phyloP scores from a whole-genome alignment of 306 rosid genomes.

The Cucumis melo region DNA sequence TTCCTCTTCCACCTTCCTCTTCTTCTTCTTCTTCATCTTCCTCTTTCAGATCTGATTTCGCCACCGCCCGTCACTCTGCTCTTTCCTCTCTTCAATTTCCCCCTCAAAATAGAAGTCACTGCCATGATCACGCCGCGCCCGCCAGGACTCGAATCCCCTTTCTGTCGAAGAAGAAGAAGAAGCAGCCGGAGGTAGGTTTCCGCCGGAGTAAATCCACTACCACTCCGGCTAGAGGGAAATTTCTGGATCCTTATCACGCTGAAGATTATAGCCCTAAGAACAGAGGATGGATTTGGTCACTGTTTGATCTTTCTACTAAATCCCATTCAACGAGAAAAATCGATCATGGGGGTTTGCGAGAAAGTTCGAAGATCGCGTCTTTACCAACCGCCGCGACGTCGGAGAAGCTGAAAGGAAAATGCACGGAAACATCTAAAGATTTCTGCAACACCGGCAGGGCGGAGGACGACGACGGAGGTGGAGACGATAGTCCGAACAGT shows the following conservation, averaged over 20 bases:
- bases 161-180: conserved; percentile 55
- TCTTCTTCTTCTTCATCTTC: conserved; percentile 64
- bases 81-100: conserved; percentile 9
- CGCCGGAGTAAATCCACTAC: conserved; percentile 77
- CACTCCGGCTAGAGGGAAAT: conserved; percentile 28
- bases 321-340: conserved; percentile 6
- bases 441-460: background rate
- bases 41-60: conserved; percentile 45
- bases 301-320: conserved; percentile 46
- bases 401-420: background rate
- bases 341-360: conserved; percentile 11
- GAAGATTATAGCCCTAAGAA: conserved; percentile 42
- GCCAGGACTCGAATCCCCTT: conserved; percentile 34
- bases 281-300: conserved; percentile 62
- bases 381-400: background rate
- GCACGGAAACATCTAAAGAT: background rate
- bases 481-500: conserved; percentile 7
- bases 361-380: conserved; percentile 7
- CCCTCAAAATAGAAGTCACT: background rate
- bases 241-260: background rate
- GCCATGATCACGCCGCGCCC: background rate
- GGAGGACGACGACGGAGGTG: conserved; percentile 20
- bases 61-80: background rate
- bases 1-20: conserved; percentile 38
- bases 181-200: conserved; percentile 22